phyloP scores from a whole-genome alignment of 2,329 filamentous ascomycete species.

The Endothia cerciana region DNA sequence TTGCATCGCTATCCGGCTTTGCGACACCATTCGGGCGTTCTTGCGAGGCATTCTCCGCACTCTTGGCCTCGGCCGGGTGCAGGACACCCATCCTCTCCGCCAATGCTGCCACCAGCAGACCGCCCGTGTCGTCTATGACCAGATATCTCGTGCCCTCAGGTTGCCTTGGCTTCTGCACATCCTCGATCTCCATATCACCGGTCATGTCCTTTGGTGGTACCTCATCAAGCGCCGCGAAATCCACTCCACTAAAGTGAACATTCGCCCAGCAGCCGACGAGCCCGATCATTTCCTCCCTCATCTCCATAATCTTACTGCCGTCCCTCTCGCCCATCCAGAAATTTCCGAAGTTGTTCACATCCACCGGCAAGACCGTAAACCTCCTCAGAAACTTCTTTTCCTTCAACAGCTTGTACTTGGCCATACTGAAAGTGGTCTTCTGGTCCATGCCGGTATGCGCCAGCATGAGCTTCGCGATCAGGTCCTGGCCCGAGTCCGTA shows the following conservation, averaged over 20 bases:
- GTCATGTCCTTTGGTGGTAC: constrained; percentile 30
- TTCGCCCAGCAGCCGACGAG: constrained; percentile 89
- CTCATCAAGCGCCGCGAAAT: constrained; percentile 30
- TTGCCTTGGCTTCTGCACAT: constrained; percentile 32
- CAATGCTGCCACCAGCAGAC: constrained; percentile 78
- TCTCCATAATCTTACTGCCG: constrained; percentile 77
- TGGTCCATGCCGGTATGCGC: constrained; percentile 89
- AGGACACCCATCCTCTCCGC: constrained; percentile 89
- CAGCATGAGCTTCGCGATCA: constrained; percentile 90
- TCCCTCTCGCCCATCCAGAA: constrained; percentile 84
- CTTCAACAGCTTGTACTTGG: constrained; percentile 95
- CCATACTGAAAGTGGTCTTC: constrained; percentile 90
- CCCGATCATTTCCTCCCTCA: constrained; percentile 82
- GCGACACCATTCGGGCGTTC: not conserved
- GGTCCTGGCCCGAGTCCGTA: constrained; percentile 78
- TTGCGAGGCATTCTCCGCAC: constrained; percentile 11
- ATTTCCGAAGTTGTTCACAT: constrained; percentile 74
- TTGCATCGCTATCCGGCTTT: not conserved
- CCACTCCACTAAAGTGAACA: constrained; percentile 69
- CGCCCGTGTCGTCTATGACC: constrained; percentile 84
- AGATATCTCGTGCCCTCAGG: constrained; percentile 65
- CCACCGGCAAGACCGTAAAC: constrained; percentile 83
- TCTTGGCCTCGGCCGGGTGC: constrained; percentile 47
- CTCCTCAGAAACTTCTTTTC: constrained; percentile 89
- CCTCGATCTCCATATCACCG: constrained; percentile 34